These are phyloP conservation scores for Diaporthe amygdali DNA, from an alignment of 2,329 filamentous ascomycete genomes.

Conservation along the genomic window DNA sequence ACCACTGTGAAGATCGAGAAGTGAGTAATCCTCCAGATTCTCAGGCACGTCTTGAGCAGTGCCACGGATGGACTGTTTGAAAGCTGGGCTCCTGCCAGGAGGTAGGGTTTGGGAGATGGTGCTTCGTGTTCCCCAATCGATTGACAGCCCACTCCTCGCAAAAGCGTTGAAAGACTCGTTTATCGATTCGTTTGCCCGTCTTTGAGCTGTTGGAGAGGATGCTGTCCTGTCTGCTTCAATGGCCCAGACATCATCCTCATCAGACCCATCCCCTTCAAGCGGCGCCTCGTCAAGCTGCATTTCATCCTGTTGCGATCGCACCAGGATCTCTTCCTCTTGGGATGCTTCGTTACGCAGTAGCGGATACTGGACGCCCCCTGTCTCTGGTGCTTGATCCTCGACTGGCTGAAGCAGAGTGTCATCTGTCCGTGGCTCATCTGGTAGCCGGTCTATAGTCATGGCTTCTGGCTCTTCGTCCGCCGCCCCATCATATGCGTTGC, in stretches of 20 bases:
- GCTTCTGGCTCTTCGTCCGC: constrained; percentile 29
- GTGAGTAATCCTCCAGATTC: constrained; percentile 24
- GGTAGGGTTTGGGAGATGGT: constrained; percentile 13
- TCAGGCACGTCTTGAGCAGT: background rate
- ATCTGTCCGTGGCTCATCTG: constrained; percentile 28
- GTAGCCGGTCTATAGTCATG: constrained; percentile 22
- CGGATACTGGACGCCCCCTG: background rate
- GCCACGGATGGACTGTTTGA: constrained; percentile 6
- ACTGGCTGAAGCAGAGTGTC: constrained; percentile 27
- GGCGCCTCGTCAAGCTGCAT: constrained; percentile 16
- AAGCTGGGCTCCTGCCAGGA: constrained; percentile 5
- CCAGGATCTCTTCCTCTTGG: background rate
- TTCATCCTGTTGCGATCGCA: background rate
- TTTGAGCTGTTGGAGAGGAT: constrained; percentile 29
- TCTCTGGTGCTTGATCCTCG: constrained; percentile 11
- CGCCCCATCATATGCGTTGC: constrained; percentile 28
- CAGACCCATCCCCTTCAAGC: constrained; percentile 31
- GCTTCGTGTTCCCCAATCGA: constrained; percentile 26
- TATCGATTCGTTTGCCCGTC: constrained; percentile 27
- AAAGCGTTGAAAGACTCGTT: constrained; percentile 29
- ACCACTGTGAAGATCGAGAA: constrained; percentile 21
- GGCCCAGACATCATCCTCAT: constrained; percentile 61
- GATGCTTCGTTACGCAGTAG: background rate
- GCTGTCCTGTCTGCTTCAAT: constrained; percentile 59
- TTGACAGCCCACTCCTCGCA: constrained; percentile 36